Base-by-base conservation (phyloP, 2,329 filamentous ascomycete genomes). In the Stagonosporopsis tanaceti region DNA sequence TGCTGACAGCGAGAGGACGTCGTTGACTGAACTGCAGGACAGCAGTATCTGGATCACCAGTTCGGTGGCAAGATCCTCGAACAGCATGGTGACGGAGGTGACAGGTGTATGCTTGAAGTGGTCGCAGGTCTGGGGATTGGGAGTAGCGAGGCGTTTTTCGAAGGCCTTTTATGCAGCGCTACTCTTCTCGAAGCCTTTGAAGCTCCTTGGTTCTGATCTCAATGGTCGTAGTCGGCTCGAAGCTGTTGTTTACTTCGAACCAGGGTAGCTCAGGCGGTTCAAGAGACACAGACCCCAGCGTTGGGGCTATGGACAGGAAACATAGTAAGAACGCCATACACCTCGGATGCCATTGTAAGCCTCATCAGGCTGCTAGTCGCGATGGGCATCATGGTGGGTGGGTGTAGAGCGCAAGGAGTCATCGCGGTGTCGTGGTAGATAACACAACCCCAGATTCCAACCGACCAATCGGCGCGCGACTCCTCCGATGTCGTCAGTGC, bases 61-160 rank as follows among this genome's bases (percentile, higher is more conserved):
- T 76, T 88, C 86, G 66, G 83, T 85, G 24, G 86, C 80, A 25
- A 88, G 77, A 50, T 79, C 67, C 64, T 84, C 77, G 75, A 87
- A 79, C 48, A 79, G 67, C 85, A 87, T 88, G 54, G 61, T 77
- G 70, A 61, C 51, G 57, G 28, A 48, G 45, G 40, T 15, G 35
- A 41, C 45, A 17, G 48, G 35, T 50, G 32, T 45, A n/a, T 40
- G 44, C 37, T 53, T n/a, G 14, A 41, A 6, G 17, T 40, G 41
- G 27, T 27, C 34, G 8, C 22, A 25, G 35, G 15, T 6, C 4
- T 25, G 25, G 34, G 15, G 4, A 25, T 1, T 27, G 30, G 24
- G 32, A 39, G 8, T 8, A 6, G 14, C 28, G 11, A 17, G n/a
- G 4, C 9, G 3, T 22, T 39, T 12, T 15, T 28, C 14, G 27